Evolutionary conservation across 2,329 filamentous ascomycete species (phyloP).

Genomic region (Blastomyces parvus): DNA sequence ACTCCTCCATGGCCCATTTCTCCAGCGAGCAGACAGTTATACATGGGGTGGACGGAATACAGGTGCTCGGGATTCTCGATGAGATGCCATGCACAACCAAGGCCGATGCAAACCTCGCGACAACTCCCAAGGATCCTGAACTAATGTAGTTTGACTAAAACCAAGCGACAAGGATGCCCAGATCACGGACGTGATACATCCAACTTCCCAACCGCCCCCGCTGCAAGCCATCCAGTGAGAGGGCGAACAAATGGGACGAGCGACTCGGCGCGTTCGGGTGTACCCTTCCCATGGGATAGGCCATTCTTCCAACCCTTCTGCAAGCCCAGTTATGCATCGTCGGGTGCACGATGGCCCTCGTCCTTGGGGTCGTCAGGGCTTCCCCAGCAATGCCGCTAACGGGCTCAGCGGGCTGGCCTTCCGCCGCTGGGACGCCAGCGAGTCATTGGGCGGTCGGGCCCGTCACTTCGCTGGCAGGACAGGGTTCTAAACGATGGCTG

Average conservation of each 20-base stretch:
- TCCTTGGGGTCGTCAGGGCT: background rate
- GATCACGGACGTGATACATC: background rate
- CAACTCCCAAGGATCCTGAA: no score
- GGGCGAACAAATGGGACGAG: background rate
- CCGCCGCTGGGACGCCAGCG: no score
- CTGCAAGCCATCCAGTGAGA: background rate
- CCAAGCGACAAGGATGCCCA: background rate
- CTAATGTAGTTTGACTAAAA: background rate
- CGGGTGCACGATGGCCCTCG: no score
- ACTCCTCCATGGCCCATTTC: no score
- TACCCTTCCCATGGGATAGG: background rate
- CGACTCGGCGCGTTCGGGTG: background rate
- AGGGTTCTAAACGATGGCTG: no score
- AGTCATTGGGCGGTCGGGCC: background rate
- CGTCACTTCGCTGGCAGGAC: no score
- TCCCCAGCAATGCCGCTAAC: background rate
- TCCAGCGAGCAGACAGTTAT: no score
- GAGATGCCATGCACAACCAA: no score
- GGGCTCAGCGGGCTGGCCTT: background rate
- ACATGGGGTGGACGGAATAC: no score
- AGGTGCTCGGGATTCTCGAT: background rate
- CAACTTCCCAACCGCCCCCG: background rate
- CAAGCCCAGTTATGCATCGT: no score
- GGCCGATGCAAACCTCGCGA: no score
- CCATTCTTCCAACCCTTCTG: no score